phyloP scores from a whole-genome alignment of 805 yeast genomes.

The Priceomyces fermenticarens region DNA sequence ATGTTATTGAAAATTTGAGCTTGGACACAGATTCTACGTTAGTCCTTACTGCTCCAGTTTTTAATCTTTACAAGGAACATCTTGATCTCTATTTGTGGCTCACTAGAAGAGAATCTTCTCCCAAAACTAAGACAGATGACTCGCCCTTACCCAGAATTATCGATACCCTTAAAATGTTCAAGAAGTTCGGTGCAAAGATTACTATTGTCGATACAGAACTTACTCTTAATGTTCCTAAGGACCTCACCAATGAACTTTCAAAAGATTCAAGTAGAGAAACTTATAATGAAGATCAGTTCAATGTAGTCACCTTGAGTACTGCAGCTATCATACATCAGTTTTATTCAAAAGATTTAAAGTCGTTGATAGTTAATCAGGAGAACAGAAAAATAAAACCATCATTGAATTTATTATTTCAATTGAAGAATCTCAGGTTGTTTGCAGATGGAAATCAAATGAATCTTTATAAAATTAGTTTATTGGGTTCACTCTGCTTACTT shows the following conservation, averaged over 20 bases:
- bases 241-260: conserved; percentile 8
- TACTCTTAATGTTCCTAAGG: conserved; percentile 28
- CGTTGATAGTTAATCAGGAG: not conserved
- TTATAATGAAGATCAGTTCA: not conserved
- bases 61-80: conserved; percentile 39
- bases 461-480: conserved; percentile 24
- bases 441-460: conserved; percentile 29
- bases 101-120: conserved; percentile 2
- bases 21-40: conserved; percentile 12
- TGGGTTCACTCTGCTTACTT: conserved; percentile 23
- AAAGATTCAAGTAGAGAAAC: not conserved
- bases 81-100: conserved; percentile 15
- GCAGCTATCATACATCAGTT: conserved; percentile 24
- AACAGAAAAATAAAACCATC: conserved; percentile 8
- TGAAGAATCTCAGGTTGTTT: conserved; percentile 27
- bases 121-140: not conserved
- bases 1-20: conserved; percentile 4
- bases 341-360: conserved; percentile 21
- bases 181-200: conserved; percentile 19
- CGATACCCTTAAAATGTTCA: conserved; percentile 9
- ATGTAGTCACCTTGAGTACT: conserved; percentile 18
- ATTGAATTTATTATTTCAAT: conserved; percentile 24
- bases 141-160: not conserved
- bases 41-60: conserved; percentile 31
- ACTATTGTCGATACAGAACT: conserved; percentile 29